These are phyloP conservation scores for Phytopythium mirpurense DNA, from an alignment of 352 stramenopile species.

Conservation along the genomic window DNA sequence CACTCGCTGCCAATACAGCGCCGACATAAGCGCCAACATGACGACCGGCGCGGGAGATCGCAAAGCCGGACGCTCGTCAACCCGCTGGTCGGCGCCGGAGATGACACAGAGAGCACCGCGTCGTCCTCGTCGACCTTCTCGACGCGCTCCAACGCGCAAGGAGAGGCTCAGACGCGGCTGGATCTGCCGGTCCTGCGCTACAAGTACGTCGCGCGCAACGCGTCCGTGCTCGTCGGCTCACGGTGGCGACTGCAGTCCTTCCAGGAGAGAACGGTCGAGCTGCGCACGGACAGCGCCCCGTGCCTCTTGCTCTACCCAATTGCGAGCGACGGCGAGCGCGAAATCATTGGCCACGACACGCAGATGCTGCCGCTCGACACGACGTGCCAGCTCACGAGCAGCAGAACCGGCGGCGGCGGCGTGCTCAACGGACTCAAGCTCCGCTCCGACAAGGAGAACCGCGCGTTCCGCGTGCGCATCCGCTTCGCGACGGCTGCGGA, in stretches of 20 bases:
- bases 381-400: slow-evolving; percentile 16
- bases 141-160: not conserved
- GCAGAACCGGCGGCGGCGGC: not conserved
- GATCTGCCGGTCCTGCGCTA: slow-evolving; percentile 41
- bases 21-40: not conserved
- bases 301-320: slow-evolving; percentile 20
- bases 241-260: slow-evolving; percentile 49
- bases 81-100: slow-evolving; percentile 1
- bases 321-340: slow-evolving; percentile 4
- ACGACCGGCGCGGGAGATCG: not conserved
- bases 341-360: slow-evolving; percentile 14
- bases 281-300: slow-evolving; percentile 28
- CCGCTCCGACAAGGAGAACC: slow-evolving; percentile 1
- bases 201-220: slow-evolving; percentile 43
- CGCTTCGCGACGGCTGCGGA: slow-evolving; percentile 49
- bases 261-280: slow-evolving; percentile 27
- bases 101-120: not conserved
- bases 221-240: slow-evolving; percentile 37
- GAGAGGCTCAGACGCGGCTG: not conserved
- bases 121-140: not conserved
- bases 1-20: slow-evolving; percentile 5
- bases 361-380: slow-evolving; percentile 22
- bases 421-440: slow-evolving; percentile 30
- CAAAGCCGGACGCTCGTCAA: slow-evolving; percentile 7
- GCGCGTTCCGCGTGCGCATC: slow-evolving; percentile 26